Conservation (phyloP, 768 basidiomycete species). For the Tylopilus rubrobrunneus region DNA sequence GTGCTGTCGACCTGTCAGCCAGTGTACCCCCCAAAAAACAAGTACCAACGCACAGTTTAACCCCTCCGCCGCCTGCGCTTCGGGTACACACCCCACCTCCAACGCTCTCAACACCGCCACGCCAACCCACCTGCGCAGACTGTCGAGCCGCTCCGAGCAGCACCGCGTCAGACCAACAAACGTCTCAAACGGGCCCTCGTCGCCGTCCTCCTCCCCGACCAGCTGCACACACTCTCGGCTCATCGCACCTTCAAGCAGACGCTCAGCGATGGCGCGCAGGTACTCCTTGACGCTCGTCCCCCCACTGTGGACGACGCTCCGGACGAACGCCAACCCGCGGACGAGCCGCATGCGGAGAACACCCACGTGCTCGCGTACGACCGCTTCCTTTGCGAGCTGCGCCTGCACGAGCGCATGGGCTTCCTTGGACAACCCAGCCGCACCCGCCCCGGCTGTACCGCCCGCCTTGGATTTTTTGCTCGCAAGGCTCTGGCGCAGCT, state of each 20-base stretch:
- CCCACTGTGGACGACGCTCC: slow-evolving; percentile 45
- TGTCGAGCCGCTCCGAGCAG: slow-evolving; percentile 71
- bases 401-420: slow-evolving; percentile 80
- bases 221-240: slow-evolving; percentile 50
- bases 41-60: slow-evolving; percentile 35
- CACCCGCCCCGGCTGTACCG: slow-evolving; percentile 33
- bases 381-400: slow-evolving; percentile 78
- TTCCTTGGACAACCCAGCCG: slow-evolving; percentile 65
- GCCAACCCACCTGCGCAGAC: slow-evolving; percentile 68
- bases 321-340: slow-evolving; percentile 68
- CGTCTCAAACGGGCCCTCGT: slow-evolving; percentile 51
- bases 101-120: slow-evolving; percentile 79
- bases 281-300: slow-evolving; percentile 51
- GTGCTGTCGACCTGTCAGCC: slow-evolving; percentile 38
- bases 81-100: slow-evolving; percentile 62
- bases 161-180: slow-evolving; percentile 69
- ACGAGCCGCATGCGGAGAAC: slow-evolving; percentile 50
- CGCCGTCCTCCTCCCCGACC: slow-evolving; percentile 43
- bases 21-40: neutral
- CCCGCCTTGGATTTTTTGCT: slow-evolving; percentile 55
- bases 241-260: slow-evolving; percentile 67
- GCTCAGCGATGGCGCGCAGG: slow-evolving; percentile 52
- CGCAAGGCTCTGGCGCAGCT: slow-evolving; percentile 81
- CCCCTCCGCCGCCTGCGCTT: slow-evolving; percentile 68
- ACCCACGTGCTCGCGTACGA: slow-evolving; percentile 58